Evolutionary conservation across 306 rosid species (phyloP), one percentile per base, ranked within the genome.

Genomic region (Gastrolobium bilobum): DNA sequence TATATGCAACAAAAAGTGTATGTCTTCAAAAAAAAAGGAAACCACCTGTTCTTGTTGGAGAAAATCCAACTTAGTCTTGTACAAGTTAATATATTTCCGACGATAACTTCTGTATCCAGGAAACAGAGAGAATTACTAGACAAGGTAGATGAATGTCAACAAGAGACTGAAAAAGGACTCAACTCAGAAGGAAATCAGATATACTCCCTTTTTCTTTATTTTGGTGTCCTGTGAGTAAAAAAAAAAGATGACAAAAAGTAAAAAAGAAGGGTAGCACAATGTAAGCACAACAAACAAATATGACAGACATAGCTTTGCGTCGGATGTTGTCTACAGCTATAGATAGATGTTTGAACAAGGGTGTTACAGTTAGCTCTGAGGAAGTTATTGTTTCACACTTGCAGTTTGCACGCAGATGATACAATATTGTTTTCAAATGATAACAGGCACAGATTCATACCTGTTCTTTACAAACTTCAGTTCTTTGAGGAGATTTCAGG

Each of bases 1-100:
- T 40, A 68, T 61, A 52, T 5, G 31, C 29, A 52, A 76, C 61
- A 52, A 68, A 71, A 66, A 38, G 37, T 34, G 60, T 56, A 2
- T 15, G 58, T 46, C 35, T 40, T 50, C 15, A 30, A 59, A 35
- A 39, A 48, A 67, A 67, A 73, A 30, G 38, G 53, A 59, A 59
- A 77, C 82, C 81, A 95, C 97, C 97, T 91, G 97, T 46, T 92
- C 95, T 64, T 85, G 92, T 79, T 73, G 95, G 54, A 94, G 97
- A 88, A 84, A 90, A 82, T 88, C 87, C 89, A 94, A 71, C 89
- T 94, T 94, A 71, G 61, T 83, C 85, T 90, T 94, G 91, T 94
- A 94, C 61, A 88, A 78, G 52, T 88, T 84, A 68, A 89, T 89
- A 79, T 94, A 94, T 67, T 82, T 89, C 83, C 91, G 92, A 39